Evolutionary conservation across 2,329 filamentous ascomycete species (phyloP), one percentile per base, ranked within the genome.

Genomic region (Chaetomium sp.): DNA sequence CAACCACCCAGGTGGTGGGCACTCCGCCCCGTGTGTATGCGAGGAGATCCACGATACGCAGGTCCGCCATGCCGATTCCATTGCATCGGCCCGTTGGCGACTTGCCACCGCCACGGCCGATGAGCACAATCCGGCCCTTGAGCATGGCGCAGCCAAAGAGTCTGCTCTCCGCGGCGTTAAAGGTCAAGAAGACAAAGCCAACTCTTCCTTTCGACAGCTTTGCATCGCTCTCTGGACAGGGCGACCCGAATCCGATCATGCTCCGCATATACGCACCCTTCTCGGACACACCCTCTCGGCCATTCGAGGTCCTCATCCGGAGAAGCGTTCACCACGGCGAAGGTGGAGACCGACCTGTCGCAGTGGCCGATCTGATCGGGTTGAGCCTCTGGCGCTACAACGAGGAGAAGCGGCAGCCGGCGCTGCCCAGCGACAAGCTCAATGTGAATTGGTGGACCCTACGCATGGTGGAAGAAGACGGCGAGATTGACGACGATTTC

Each of bases 401-500:
- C 48, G 86, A 91, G 64, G 88, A 91, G 67, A 87, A 87, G 62
- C 74, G 84, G 34, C 81, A 90, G 60, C 89, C 89, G 3, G 68
- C 79, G 0, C 74, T 94, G 8, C 74, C 82, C 0, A 68, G 74
- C 1, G 80, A 85, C 50, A 88, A 89, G 66, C 75, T 84, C 52
- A 89, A 89, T 63, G 85, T 91, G 63, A 92, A 92, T 66, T 84
- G 84, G 75, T 94, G 88, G 87, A 89, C 85, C 32, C 72, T 95
- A 54, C 81, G 88, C 42, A 91, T 95, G 84, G 88, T 91, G 1
- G 85, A 94, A 59, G 84, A 94, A 66, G 88, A 89, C 54, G 89
- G 87, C 49, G 89, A 94, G 66, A 85, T 92, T 1, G 89, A 95
- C 62, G 87, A 90, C 61, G 89, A 94, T 66, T 94, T 94, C 61